Evolutionary conservation across 768 basidiomycete genomes (phyloP), one percentile per base, ranked within the genome.

Genomic region (Hortiboletus flavorubellus): DNA sequence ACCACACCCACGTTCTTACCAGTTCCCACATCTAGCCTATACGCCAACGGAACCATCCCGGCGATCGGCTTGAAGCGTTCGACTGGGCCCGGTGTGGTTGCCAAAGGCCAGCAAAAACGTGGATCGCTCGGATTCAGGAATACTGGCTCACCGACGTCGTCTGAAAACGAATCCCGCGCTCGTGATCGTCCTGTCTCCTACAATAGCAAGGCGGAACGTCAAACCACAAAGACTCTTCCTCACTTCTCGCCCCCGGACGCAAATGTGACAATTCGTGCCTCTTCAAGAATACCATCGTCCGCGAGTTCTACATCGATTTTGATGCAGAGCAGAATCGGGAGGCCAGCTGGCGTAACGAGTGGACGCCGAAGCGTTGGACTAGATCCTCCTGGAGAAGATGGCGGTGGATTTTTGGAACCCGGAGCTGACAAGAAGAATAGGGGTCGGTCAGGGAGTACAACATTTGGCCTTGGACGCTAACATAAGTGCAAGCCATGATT

Each of bases 1-100:
- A 69, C 85, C 21, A 89, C 89, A 23, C 89, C 89, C 9, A 89
- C 88, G 16, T 85, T 87, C 62, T 75, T 91, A 26, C 89, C 89
- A n/a, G 60, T 89, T 31, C 86, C 89, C 3, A 78, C 82, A 26
- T 71, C 76, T 29, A 73, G 80, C 38, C 55, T 81, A 23, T 80
- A 83, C 56, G 65, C 73, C n/a, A 73, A 74, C 33, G 63, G 74
- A 42, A 31, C 53, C 31, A 48, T 47, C 29, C 42, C 75, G 21
- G 77, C 77, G 11, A 68, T 71, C 31, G 79, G 80, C 3, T 64
- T 82, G 54, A 90, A 88, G 69, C 81, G 85, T 41, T 85, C 86
- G 1, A 80, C 75, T 26, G 83, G 80, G 1, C 80, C 82, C 7
- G 56, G 69, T 15, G 64, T 74, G 30, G 74, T 74, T 16, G 64